Base-by-base conservation (phyloP, 2,329 filamentous ascomycete species). In the Botrytis squamosa region DNA sequence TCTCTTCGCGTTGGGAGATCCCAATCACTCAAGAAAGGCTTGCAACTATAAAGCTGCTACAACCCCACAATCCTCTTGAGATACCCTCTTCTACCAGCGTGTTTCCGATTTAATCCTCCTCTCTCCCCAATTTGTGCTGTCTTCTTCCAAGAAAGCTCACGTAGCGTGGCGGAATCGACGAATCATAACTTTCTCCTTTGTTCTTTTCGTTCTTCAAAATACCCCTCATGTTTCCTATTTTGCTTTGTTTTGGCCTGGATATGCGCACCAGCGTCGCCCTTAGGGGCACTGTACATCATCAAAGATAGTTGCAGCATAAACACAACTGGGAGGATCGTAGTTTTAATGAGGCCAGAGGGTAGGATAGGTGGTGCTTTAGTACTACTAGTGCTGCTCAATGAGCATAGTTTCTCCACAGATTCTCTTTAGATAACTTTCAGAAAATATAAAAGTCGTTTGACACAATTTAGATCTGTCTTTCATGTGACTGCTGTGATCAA, bases 231-330 rank as follows among this genome's bases (percentile, higher is more conserved):
- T 62, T 60, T 62, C 20, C 46, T 70, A 33, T 12, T 57, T n/a
- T 63, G 44, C 40, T 57, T 25, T 74, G 18, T 46, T 70, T 62
- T 14, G 4, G n/a, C 44, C 40, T 70, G 55, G 68, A 57, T 42
- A 57, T 67, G 4, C 42, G 12, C 33, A 46, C 55, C 29, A 62
- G 55, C 68, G 55, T 62, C 68, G 52, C 40, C 55, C 9, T 70
- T 62, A 46, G 55, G 57, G 68, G 55, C 55, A 70, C 57, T 70
- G 38, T 60, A 46, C 22, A 62, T 62, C 57, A 46, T 62, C 42
- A 70, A 20, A 18, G 65, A 67, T 25, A 70, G 55, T 70, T 70
- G 33, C 57, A 60, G 68, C 68, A 70, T 59, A 62, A 62, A 70
- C 38, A 70, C 38, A 62, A 38, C 14, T 46, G 29, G 42, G 40